Percentiles rank a stretch among this genome's conserved stretches.
Conservation (phyloP, 192 early-diverging fungal species). For the Kickxella alabastrina region DNA sequence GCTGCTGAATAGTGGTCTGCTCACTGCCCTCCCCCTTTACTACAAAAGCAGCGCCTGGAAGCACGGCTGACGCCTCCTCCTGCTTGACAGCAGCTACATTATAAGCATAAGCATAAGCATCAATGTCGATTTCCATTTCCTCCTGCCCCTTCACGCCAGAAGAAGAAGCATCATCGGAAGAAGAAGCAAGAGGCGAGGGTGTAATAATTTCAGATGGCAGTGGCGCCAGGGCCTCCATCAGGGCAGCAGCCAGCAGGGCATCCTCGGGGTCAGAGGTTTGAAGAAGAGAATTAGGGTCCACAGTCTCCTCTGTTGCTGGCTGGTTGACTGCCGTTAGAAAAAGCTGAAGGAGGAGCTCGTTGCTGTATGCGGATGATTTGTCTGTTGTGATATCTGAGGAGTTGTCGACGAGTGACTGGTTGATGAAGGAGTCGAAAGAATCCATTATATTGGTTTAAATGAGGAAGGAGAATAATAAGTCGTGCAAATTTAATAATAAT, state of each 20-base stretch:
- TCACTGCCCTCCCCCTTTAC: constrained; percentile 13
- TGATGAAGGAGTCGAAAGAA: constrained; percentile 34
- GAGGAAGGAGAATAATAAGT: no score
- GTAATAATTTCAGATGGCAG: no score
- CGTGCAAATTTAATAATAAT: neutral
- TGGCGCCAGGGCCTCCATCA: constrained; percentile 20
- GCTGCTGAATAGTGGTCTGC: constrained; percentile 32
- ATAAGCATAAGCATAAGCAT: neutral
- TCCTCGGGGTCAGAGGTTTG: constrained; percentile 21
- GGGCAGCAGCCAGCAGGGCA: constrained; percentile 15
- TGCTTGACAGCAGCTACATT: neutral
- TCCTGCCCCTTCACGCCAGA: neutral
- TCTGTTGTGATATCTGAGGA: constrained; percentile 4
- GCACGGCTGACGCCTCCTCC: neutral
- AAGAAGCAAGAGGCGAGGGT: constrained; percentile 8
- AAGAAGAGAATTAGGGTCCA: constrained; percentile 34
- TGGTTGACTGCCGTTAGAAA: constrained; percentile 17
- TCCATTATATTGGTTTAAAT: no score
- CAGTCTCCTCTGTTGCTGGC: constrained; percentile 7
- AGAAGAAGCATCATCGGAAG: constrained; percentile 8
- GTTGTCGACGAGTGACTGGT: constrained; percentile 42
- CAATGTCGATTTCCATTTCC: no score
- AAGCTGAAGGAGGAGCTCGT: constrained; percentile 38
- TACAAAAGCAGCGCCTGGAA: neutral
- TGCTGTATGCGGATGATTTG: constrained; percentile 2